Evolutionary conservation across 2,329 filamentous ascomycete species (phyloP), one percentile per base, ranked within the genome.

Genomic region (Penicillium griseofulvum): DNA sequence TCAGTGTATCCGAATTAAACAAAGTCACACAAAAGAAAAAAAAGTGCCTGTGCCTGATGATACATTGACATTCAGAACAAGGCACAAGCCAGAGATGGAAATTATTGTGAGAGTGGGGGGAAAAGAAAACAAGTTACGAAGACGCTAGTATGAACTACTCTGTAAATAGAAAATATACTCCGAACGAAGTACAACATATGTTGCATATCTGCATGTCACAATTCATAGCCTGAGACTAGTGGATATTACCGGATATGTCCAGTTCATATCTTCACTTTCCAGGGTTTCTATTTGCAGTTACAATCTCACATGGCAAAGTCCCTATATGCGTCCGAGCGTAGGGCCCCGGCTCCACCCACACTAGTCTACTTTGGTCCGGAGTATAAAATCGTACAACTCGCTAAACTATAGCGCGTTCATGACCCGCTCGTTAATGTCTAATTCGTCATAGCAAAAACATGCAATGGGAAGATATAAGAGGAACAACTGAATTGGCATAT

Each of bases 1-100:
- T 62, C 57, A 61, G 42, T 22, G 17, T 34, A 43, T 52, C 53
- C 49, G 22, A n/a, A 5, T 41, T 56, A 33, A 26, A 31, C 39
- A n/a, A 49, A 31, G 26, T 8, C n/a, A 37, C 50, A 49, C n/a
- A n/a, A n/a, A n/a, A n/a, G n/a, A 50, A 37, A 37, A 38, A 31
- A 22, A 33, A 26, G 26, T 44, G 37, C 46, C 26, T 54, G 56
- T 60, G 33, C 46, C 57, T 60, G 55, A 50, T 56, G 58, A 49
- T 45, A 55, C 39, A 50, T 58, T 42, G 50, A 38, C 46, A 55
- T 49, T 54, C 31, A 46, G n/a, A 46, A 22, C 22, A 22, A 58
- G 56, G 54, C 33, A 58, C 54, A 46, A n/a, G 14, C 52, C 42
- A 17, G 44, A 42, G 5, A 24, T 33, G 17, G 51, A 50, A 38